Conservation (phyloP, 1,139 yeast genomes). For the Maudiozyma humilis region DNA sequence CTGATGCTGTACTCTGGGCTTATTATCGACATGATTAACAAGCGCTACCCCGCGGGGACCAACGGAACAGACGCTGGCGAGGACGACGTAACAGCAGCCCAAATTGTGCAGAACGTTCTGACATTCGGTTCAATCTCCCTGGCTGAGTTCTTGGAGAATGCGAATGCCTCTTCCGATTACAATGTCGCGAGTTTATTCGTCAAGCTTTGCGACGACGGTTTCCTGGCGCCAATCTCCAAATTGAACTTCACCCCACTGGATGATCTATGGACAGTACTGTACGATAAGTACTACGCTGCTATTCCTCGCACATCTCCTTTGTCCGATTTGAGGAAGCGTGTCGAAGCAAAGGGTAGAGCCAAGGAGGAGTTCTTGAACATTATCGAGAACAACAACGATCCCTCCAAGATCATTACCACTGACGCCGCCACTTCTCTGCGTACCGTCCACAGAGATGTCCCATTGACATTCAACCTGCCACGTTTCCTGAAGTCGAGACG, state of each 20-base stretch:
- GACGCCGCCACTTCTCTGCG: constrained; percentile 32
- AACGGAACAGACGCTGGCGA: constrained; percentile 35
- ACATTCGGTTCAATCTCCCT: constrained; percentile 57
- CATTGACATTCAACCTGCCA: constrained; percentile 55
- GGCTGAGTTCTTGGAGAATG: constrained; percentile 46
- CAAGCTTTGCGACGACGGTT: constrained; percentile 35
- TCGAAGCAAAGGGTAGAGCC: constrained; percentile 58
- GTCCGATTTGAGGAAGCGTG: constrained; percentile 56
- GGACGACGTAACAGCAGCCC: constrained; percentile 41
- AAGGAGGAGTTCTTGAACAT: constrained; percentile 31
- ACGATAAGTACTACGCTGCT: constrained; percentile 41
- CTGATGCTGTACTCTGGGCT: constrained; percentile 70
- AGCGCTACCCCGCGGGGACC: constrained; percentile 11
- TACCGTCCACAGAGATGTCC: constrained; percentile 41
- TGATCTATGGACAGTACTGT: constrained; percentile 52
- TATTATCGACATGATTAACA: constrained; percentile 45
- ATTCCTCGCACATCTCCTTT: constrained; percentile 46
- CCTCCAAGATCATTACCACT: constrained; percentile 33
- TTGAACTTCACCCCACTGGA: constrained; percentile 38
- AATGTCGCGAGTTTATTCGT: constrained; percentile 23
- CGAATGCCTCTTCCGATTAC: constrained; percentile 14
- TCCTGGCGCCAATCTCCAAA: constrained; percentile 45
- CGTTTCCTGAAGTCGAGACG: constrained; percentile 64
- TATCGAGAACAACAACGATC: constrained; percentile 29
- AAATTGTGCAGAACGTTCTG: constrained; percentile 63